Percentiles rank a stretch among this genome's conserved stretches.
Evolutionary conservation across 2,329 filamentous ascomycete genomes (phyloP).

Genomic region (Emydomyces testavorans): DNA sequence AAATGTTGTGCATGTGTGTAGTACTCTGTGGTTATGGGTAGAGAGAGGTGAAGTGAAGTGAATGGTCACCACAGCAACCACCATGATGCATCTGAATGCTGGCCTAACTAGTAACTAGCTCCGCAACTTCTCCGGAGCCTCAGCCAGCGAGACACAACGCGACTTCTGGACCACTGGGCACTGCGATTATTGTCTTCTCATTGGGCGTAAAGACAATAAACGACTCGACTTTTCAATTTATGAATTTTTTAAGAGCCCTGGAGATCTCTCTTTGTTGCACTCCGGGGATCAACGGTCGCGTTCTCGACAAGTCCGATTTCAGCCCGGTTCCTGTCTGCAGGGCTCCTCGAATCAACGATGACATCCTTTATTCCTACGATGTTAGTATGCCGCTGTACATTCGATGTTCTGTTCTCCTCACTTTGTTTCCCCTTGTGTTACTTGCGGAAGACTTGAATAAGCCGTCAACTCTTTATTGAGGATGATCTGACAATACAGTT

Average conservation of each 20-base stretch:
- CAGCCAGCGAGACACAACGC: background rate
- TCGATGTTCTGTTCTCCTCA: background rate
- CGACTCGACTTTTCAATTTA: background rate
- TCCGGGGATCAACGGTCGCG: conserved; percentile 3
- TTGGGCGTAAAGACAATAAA: background rate
- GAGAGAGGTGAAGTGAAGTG: too few species aligned
- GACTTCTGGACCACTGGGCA: background rate
- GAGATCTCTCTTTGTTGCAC: background rate
- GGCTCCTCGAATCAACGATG: conserved; percentile 3
- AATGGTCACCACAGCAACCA: too few species aligned
- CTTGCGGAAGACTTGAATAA: background rate
- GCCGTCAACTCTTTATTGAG: background rate
- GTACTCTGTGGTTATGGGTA: too few species aligned
- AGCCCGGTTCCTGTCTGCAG: conserved; percentile 5
- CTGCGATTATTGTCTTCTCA: conserved; percentile 3
- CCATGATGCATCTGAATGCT: too few species aligned
- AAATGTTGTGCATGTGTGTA: too few species aligned
- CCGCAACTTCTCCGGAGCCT: background rate
- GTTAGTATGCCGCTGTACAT: conserved; percentile 1
- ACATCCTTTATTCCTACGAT: conserved; percentile 11
- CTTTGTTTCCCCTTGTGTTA: background rate
- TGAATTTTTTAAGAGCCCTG: background rate
- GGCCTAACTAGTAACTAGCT: background rate
- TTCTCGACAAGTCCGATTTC: background rate
- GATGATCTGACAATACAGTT: background rate